Evolutionary conservation across 768 basidiomycete species (phyloP), one percentile per base, ranked within the genome.

Genomic region (Mycena venus): DNA sequence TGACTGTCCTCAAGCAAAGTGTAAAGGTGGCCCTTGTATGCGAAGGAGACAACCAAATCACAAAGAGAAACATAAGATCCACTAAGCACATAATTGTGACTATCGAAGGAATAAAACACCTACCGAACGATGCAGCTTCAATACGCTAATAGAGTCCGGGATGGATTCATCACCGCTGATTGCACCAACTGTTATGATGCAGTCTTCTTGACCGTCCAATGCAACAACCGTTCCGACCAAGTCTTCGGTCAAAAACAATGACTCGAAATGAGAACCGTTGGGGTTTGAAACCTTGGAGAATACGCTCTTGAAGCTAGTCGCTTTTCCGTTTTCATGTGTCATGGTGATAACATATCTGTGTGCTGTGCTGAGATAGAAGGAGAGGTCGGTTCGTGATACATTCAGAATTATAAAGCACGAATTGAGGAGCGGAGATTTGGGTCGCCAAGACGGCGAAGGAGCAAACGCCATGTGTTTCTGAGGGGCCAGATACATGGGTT

Each of bases 21-120:
- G 63, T 69, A 76, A 2, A 76, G 68, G 47, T 76, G 75, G 23
- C 63, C 68, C 11, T 62, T 14, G 53, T 65, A 76, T 7, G 63
- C 29, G 38, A 70, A 72, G 40, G 31, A 38, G 4, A 65, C 44
- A 1, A 31, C 51, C 34, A 70, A 47, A 25, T 69, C 55, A 4
- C 25, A 15, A 19, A 17, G 23, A 38, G 36, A 60, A 34, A 73
- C 47, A 71, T 72, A 21, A 59, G 14, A n/a, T n/a, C n/a, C n/a
- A n/a, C n/a, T n/a, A n/a, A 27, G 14, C 23, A 27, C 10, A 12
- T 25, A 8, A 5, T 51, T 47, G 44, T 21, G 12, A 6, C 23
- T 1, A 51, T 51, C 23, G 27, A 10, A 25, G 23, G 27, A 25
- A 25, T 12, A 51, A 25, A 51, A 10, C 14, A 51, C 49, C 49